These are phyloP conservation scores for Ogataea naganishii DNA, from an alignment of 805 yeast species.

Conservation along the genomic window DNA sequence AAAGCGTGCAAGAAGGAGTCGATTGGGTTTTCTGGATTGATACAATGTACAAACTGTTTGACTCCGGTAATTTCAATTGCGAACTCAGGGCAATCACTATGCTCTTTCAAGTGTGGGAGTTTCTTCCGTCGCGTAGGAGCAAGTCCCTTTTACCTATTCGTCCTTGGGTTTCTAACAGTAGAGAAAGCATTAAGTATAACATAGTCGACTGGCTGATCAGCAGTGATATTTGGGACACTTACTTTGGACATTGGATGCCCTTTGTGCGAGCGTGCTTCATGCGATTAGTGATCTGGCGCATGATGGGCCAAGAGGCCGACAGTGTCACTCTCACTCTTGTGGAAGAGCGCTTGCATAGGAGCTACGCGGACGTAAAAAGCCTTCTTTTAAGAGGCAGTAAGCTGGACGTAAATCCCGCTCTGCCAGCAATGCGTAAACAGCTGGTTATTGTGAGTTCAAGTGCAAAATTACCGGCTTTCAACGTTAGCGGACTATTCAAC, in stretches of 20 bases:
- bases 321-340: slow-evolving; percentile 1
- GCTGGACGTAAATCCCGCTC: background rate
- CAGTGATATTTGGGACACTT: slow-evolving; percentile 39
- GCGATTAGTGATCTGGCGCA: slow-evolving; percentile 61
- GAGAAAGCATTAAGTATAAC: slow-evolving; percentile 37
- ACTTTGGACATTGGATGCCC: slow-evolving; percentile 76
- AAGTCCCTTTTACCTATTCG: slow-evolving; percentile 4
- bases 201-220: slow-evolving; percentile 48
- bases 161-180: slow-evolving; percentile 31
- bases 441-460: slow-evolving; percentile 1
- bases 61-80: slow-evolving; percentile 51
- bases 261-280: slow-evolving; percentile 62
- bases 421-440: background rate
- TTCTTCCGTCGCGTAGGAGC: slow-evolving; percentile 43
- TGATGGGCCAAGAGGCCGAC: slow-evolving; percentile 24
- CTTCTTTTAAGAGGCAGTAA: too few species aligned
- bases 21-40: slow-evolving; percentile 77
- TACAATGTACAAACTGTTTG: slow-evolving; percentile 49
- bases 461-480: background rate
- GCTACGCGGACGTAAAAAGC: too few species aligned
- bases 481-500: slow-evolving; percentile 1
- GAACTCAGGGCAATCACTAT: slow-evolving; percentile 58
- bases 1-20: slow-evolving; percentile 18
- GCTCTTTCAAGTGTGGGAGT: slow-evolving; percentile 68
- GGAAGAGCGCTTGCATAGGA: background rate